Conservation (phyloP, 352 stramenopile species). For the Phytophthora tentaculata region DNA sequence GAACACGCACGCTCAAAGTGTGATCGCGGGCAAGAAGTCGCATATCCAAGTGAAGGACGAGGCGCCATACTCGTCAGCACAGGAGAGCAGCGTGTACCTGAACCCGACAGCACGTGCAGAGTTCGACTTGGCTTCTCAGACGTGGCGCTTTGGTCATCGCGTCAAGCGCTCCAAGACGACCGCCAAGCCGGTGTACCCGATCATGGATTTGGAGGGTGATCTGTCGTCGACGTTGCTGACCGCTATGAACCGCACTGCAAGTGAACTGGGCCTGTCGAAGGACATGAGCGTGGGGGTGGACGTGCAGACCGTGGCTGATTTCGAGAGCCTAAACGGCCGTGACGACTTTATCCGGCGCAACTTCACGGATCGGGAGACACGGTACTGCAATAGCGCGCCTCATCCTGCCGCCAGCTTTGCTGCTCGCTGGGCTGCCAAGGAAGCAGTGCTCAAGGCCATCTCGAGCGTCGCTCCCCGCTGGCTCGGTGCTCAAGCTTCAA, state of each 20-base stretch:
- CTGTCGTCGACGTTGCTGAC: constrained; percentile 59
- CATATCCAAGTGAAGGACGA: constrained; percentile 86
- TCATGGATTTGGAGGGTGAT: constrained; percentile 25
- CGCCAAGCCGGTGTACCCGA: constrained; percentile 27
- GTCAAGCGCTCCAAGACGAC: constrained; percentile 56
- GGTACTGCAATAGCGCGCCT: constrained; percentile 83
- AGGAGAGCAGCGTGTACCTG: constrained; percentile 88
- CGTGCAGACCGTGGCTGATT: constrained; percentile 85
- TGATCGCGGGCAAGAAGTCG: constrained; percentile 76
- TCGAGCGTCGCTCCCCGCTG: constrained; percentile 75
- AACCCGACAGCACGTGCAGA: constrained; percentile 79
- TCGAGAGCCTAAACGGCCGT: constrained; percentile 78
- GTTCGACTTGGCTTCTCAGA: constrained; percentile 69
- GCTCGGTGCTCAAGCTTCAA: constrained; percentile 70
- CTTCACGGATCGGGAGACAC: constrained; percentile 89
- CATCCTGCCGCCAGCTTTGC: constrained; percentile 88
- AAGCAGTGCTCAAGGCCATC: constrained; percentile 92
- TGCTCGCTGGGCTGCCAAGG: constrained; percentile 88
- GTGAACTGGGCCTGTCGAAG: constrained; percentile 55
- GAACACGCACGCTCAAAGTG: constrained; percentile 80
- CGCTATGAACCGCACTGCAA: constrained; percentile 62
- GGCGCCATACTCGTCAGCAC: constrained; percentile 77
- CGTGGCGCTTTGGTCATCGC: constrained; percentile 69
- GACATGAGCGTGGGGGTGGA: constrained; percentile 80
- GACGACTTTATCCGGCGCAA: constrained; percentile 88